Evolutionary conservation across 805 yeast species (phyloP), one percentile per base, ranked within the genome.

Genomic region (Pichia kluyveri): DNA sequence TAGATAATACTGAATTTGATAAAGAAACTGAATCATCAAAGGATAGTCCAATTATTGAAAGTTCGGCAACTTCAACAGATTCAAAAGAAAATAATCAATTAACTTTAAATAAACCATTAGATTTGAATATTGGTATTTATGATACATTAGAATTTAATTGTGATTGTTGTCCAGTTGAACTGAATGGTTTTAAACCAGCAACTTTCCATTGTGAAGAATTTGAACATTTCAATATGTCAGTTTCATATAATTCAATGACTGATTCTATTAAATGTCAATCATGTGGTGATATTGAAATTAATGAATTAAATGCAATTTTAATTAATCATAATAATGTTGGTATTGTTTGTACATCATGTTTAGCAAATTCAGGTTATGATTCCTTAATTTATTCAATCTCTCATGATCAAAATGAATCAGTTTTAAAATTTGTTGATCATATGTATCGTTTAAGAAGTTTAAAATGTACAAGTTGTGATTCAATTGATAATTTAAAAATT

Each of bases 141-240:
- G 47, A 41, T 31, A n/a, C 27, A 9, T 27, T 47, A 7, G 49
- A 46, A 28, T 42, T 42, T 31, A 15, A 14, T 19, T 42, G 50
- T 41, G 42, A 43, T 27, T 40, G 44, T 40, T 46, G 46, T 30
- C 50, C 49, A 12, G 43, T 41, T 46, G 48, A 45, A 30, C 9
- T 34, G 19, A 40, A 19, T 7, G 38, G 41, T 14, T 42, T 42
- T 31, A 15, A 12, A 11, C 27, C 38, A 19, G 49, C 49, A n/a
- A 10, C 36, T 7, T 27, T 30, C 7, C 49, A 49, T 28, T 7
- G n/a, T 17, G 15, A n/a, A 3, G 41, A 46, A 8, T 49, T 42
- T 39, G 18, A 34, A 15, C 46, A 42, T 37, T 6, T 39, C 14
- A 27, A 41, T 26, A 45, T 44, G 42, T 46, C 41, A 6, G 43